Evolutionary conservation across 2,329 filamentous ascomycete species (phyloP).

Genomic region (Dactylellina sp.): DNA sequence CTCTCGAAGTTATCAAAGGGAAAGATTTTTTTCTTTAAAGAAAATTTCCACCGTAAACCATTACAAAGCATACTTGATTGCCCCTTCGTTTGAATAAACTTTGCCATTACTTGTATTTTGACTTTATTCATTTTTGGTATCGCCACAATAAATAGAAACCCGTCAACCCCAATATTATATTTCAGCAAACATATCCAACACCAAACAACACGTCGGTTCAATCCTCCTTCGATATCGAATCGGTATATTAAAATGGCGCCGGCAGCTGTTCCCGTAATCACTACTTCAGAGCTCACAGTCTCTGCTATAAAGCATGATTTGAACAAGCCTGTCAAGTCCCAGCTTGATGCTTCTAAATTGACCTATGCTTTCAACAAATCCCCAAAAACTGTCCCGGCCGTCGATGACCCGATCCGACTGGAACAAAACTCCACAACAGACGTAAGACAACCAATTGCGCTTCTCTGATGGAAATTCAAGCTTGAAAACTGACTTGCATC

Average conservation of each 20-base stretch:
- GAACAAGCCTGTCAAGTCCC: constrained; percentile 20
- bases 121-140: constrained; percentile 8
- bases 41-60: constrained; percentile 26
- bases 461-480: background rate
- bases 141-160: constrained; percentile 2
- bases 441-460: constrained; percentile 30
- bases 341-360: constrained; percentile 70
- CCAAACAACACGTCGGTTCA: constrained; percentile 18
- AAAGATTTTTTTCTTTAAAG: constrained; percentile 33
- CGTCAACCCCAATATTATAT: background rate
- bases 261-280: constrained; percentile 46
- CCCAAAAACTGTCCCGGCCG: constrained; percentile 69
- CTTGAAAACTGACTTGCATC: constrained; percentile 1
- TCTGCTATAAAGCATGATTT: constrained; percentile 43
- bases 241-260: constrained; percentile 40
- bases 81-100: constrained; percentile 13
- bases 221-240: background rate
- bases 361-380: constrained; percentile 68
- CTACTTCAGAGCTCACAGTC: constrained; percentile 35
- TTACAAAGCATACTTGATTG: constrained; percentile 21
- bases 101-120: constrained; percentile 13
- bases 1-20: constrained; percentile 40
- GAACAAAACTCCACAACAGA: constrained; percentile 48
- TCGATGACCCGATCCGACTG: constrained; percentile 63
- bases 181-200: constrained; percentile 28